Evolutionary conservation across 78 protist species (phyloP).

Genomic region (Pelomyxa schiedti): DNA sequence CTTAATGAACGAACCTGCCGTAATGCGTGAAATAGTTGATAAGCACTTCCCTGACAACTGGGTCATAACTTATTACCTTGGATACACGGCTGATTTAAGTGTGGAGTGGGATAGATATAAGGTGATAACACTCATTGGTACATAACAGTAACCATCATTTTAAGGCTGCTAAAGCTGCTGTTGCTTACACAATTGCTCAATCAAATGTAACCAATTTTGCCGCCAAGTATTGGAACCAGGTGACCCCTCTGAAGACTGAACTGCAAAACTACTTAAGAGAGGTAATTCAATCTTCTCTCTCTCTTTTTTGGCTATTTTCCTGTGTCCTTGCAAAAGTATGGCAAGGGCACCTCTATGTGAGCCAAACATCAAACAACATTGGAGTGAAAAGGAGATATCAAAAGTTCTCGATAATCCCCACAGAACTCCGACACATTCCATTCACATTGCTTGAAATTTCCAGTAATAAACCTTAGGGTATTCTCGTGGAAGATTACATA

Average conservation of each 20-base stretch:
- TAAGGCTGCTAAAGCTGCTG: conserved; percentile 85
- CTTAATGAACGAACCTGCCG: conserved; percentile 59
- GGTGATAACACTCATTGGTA: conserved; percentile 2
- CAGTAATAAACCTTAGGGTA: too few species aligned
- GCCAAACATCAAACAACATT: too few species aligned
- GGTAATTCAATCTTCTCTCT: background rate
- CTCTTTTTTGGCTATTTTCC: background rate
- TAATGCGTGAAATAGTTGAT: conserved; percentile 95
- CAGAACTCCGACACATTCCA: too few species aligned
- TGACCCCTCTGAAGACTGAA: background rate
- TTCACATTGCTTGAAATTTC: too few species aligned
- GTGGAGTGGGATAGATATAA: conserved; percentile 75
- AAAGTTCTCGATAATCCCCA: too few species aligned
- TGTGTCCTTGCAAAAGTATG: background rate
- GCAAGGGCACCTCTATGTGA: background rate
- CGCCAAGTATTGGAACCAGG: background rate
- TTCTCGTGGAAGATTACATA: conserved; percentile 70
- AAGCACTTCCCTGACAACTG: conserved; percentile 92
- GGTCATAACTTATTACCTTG: conserved; percentile 90
- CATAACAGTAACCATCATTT: conserved; percentile 70
- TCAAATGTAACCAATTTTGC: conserved; percentile 4
- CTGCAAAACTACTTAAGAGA: conserved; percentile 38
- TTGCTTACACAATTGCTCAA: conserved; percentile 56
- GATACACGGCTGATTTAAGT: conserved; percentile 80
- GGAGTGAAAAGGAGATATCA: too few species aligned